These are phyloP conservation scores for Diaporthe citrichinensis DNA, from an alignment of 2,329 filamentous ascomycete genomes.

Conservation along the genomic window DNA sequence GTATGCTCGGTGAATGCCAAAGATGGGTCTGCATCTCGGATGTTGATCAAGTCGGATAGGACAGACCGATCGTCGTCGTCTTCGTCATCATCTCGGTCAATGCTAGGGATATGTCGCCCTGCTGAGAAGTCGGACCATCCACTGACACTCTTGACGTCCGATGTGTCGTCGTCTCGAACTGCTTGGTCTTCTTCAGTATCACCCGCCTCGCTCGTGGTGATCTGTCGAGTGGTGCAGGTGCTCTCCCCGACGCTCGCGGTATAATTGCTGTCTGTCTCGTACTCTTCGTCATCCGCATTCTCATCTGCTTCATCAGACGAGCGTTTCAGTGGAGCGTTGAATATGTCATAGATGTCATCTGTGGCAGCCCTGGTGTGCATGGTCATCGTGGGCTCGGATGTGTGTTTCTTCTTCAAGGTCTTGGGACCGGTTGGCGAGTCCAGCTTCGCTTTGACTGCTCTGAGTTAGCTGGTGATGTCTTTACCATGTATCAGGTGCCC, in stretches of 20 bases:
- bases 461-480: not conserved
- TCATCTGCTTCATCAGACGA: conserved; percentile 55
- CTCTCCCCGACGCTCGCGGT: conserved; percentile 85
- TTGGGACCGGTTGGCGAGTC: conserved; percentile 91
- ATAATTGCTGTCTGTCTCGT: conserved; percentile 82
- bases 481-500: not conserved
- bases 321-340: conserved; percentile 82
- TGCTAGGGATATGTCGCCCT: conserved; percentile 76
- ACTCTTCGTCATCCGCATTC: conserved; percentile 75
- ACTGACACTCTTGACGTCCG: conserved; percentile 75
- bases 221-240: conserved; percentile 81
- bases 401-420: conserved; percentile 79
- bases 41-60: conserved; percentile 57
- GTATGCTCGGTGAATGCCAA: conserved; percentile 41
- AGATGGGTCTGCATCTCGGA: conserved; percentile 51
- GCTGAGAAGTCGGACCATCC: conserved; percentile 92
- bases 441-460: conserved; percentile 89
- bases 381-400: conserved; percentile 94
- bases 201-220: conserved; percentile 61
- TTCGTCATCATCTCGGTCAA: conserved; percentile 52
- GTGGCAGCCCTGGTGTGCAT: conserved; percentile 95
- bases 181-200: conserved; percentile 59
- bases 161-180: conserved; percentile 62
- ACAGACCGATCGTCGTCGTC: conserved; percentile 54
- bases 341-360: conserved; percentile 97